Percentiles rank a stretch among this genome's conserved stretches.
Conservation (phyloP, 2,329 filamentous ascomycete genomes). For the Hymenoscyphus repandus region DNA sequence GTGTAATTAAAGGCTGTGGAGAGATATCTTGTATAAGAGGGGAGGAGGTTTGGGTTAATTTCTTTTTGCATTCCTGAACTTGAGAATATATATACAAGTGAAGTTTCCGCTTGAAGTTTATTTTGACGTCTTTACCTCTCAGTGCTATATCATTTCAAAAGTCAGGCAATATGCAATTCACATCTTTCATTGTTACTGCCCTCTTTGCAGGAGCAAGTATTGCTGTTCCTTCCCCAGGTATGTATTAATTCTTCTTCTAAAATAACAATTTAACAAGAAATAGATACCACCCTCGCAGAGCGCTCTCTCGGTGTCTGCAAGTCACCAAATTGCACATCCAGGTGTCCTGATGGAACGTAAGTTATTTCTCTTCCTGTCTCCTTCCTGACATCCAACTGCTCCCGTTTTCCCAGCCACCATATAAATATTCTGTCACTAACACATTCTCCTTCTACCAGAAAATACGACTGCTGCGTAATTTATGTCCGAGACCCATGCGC, state of each 20-base stretch:
- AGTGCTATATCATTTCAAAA: too few species aligned
- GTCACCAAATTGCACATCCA: background rate
- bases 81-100: too few species aligned
- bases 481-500: constrained; percentile 5
- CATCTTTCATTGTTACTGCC: background rate
- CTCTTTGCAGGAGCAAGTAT: background rate
- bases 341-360: constrained; percentile 7
- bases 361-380: background rate
- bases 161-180: constrained; percentile 4
- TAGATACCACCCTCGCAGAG: background rate
- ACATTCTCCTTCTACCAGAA: background rate
- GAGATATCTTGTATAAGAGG: too few species aligned
- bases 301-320: constrained; percentile 1
- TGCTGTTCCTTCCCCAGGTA: background rate
- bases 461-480: constrained; percentile 4
- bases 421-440: too few species aligned
- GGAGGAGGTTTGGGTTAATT: too few species aligned
- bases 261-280: background rate
- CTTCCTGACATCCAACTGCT: background rate
- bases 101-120: too few species aligned
- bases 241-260: background rate
- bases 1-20: too few species aligned
- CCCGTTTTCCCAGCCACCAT: background rate
- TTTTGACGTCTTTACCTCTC: too few species aligned
- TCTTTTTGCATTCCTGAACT: too few species aligned